These are phyloP conservation scores for Eucalyptus pauciflora DNA, from an alignment of 345 rosid genomes.

Conservation along the genomic window DNA sequence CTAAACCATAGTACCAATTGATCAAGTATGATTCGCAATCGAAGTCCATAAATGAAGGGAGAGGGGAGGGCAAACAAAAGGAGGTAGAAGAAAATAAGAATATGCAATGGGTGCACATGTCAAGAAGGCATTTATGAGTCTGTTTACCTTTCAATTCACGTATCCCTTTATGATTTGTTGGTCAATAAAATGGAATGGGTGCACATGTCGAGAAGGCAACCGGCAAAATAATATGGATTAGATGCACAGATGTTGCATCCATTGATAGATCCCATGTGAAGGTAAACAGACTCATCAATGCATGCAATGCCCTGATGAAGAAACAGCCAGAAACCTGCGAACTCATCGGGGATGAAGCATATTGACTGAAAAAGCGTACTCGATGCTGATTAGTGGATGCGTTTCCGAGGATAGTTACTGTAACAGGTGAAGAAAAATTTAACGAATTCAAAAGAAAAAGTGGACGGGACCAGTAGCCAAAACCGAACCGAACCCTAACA, in stretches of 20 bases:
- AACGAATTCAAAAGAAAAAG: not conserved
- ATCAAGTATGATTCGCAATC: not conserved
- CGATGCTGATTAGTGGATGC: not conserved
- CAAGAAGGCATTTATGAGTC: no score
- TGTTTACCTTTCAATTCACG: no score
- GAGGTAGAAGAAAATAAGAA: not conserved
- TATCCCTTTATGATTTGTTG: no score
- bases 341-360: not conserved
- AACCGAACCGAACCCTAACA: not conserved
- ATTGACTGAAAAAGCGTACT: not conserved
- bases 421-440: not conserved
- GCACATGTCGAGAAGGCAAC: no score
- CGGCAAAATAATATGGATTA: not conserved
- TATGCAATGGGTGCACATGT: no score
- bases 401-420: not conserved
- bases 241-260: not conserved
- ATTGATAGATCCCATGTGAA: not conserved
- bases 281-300: not conserved
- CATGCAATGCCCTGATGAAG: not conserved
- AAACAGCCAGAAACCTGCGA: not conserved
- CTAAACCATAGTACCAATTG: not conserved
- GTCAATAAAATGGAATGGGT: no score
- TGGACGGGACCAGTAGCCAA: not conserved
- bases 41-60: not conserved
- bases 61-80: not conserved